A percentile compares a stretch with the other conserved stretches of the same genome.
Evolutionary conservation across 75 land plant species (phyloP).

Genomic region (Selaginella moellendorffii): DNA sequence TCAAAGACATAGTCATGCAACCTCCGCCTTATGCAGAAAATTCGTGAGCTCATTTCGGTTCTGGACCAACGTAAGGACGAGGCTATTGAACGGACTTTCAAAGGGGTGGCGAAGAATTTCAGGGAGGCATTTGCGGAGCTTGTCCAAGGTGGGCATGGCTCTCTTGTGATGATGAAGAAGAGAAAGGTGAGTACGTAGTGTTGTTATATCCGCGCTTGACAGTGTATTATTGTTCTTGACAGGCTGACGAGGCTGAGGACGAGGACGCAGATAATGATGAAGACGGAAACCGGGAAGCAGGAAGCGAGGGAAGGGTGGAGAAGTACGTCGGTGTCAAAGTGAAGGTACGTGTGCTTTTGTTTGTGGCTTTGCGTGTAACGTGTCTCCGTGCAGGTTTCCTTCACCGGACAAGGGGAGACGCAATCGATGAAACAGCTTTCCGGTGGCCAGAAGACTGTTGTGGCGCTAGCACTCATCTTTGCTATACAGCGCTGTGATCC

Average conservation of each 20-base stretch:
- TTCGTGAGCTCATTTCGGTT: slow-evolving; percentile 71
- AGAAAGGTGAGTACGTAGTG: slow-evolving; percentile 29
- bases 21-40: slow-evolving; percentile 47
- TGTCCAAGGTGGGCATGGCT: slow-evolving; percentile 95
- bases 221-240: background rate
- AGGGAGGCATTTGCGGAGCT: slow-evolving; percentile 91
- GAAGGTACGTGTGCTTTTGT: slow-evolving; percentile 39
- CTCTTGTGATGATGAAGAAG: slow-evolving; percentile 95
- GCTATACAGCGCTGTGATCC: slow-evolving; percentile 99
- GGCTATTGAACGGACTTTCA: slow-evolving; percentile 96
- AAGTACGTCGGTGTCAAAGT: slow-evolving; percentile 98
- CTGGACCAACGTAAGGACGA: slow-evolving; percentile 96
- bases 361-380: background rate
- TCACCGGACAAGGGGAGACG: slow-evolving; percentile 99
- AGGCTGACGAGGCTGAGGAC: slow-evolving; percentile 59
- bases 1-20: background rate
- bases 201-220: background rate
- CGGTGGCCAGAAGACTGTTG: slow-evolving; percentile 99
- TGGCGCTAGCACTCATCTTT: slow-evolving; percentile 84
- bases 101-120: slow-evolving; percentile 92
- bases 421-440: slow-evolving; percentile 98
- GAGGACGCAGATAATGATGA: slow-evolving; percentile 72
- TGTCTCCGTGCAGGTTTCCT: slow-evolving; percentile 61
- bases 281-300: slow-evolving; percentile 52
- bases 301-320: slow-evolving; percentile 66